phyloP scores from a whole-genome alignment of 78 protist genomes.

The Dictyostelium citrinum region DNA sequence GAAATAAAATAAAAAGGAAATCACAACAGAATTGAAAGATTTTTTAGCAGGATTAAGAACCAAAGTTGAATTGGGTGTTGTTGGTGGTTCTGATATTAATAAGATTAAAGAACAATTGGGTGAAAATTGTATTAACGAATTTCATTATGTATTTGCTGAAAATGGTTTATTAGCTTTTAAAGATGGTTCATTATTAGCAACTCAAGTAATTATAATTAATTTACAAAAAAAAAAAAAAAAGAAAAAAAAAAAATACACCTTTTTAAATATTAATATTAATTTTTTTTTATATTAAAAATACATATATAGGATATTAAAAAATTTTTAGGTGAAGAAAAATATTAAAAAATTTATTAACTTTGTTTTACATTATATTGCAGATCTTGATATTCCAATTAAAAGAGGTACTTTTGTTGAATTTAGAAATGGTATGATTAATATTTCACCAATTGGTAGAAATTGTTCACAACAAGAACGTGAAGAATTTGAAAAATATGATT shows the following conservation, averaged over 20 bases:
- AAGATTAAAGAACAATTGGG: constrained; percentile 98
- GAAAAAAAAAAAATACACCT: background rate
- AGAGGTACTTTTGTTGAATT: constrained; percentile 98
- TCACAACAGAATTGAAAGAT: constrained; percentile 80
- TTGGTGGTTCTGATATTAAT: constrained; percentile 97
- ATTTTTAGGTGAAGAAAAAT: constrained; percentile 92
- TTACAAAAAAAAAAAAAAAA: background rate
- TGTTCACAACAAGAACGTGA: constrained; percentile 96
- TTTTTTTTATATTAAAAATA: background rate
- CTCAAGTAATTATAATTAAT: constrained; percentile 29
- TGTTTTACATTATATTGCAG: constrained; percentile 87
- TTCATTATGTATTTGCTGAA: constrained; percentile 96
- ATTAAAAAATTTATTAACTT: constrained; percentile 88
- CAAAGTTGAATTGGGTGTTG: constrained; percentile 93
- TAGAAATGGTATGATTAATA: constrained; percentile 99
- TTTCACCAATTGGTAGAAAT: constrained; percentile 99
- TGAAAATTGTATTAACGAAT: constrained; percentile 23
- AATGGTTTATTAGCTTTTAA: constrained; percentile 97
- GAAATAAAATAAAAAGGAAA: background rate
- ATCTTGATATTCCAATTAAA: constrained; percentile 90
- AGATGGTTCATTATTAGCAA: constrained; percentile 79
- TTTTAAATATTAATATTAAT: no score
- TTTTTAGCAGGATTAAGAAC: constrained; percentile 69
- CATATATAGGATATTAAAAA: constrained; percentile 50
- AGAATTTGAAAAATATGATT: constrained; percentile 93